Percentiles rank a stretch among this genome's conserved stretches.
phyloP scores from a whole-genome alignment of 805 yeast genomes.

The Wickerhamiella lipophila region DNA sequence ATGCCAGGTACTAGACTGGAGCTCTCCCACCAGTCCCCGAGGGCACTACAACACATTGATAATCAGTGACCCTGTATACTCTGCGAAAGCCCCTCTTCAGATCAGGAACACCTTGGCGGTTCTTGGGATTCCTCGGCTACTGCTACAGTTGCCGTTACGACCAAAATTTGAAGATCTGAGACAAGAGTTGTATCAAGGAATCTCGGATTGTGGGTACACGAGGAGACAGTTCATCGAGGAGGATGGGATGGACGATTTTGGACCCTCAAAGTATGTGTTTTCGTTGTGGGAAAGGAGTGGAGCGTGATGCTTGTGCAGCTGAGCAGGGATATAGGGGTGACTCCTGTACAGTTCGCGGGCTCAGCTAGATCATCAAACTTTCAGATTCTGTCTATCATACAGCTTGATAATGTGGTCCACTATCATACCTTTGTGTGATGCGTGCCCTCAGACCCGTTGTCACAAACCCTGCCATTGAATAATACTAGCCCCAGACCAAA shows the following conservation, averaged over 20 bases:
- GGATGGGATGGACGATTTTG: conserved; percentile 77
- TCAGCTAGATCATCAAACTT: too few relatives aligned
- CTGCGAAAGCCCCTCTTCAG: conserved; percentile 66
- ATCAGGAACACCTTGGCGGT: conserved; percentile 45
- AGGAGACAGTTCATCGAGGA: conserved; percentile 35
- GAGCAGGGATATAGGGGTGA: too few relatives aligned
- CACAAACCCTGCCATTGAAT: too few relatives aligned
- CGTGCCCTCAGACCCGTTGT: too few relatives aligned
- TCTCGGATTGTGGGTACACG: conserved; percentile 29
- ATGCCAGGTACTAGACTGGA: conserved; percentile 67
- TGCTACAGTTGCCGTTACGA: conserved; percentile 69
- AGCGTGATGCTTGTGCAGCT: too few relatives aligned
- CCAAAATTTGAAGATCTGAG: conserved; percentile 54
- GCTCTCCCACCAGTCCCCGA: conserved; percentile 30
- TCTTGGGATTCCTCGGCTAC: conserved; percentile 36
- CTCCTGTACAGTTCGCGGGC: too few relatives aligned
- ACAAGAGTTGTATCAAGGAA: conserved; percentile 41
- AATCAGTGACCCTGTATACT: conserved; percentile 81
- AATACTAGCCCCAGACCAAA: too few relatives aligned
- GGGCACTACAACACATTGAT: conserved; percentile 46
- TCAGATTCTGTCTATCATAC: too few relatives aligned
- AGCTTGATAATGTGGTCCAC: too few relatives aligned
- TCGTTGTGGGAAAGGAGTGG: conserved; percentile 24
- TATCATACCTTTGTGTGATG: too few relatives aligned
- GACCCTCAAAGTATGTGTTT: conserved; percentile 42